phyloP scores from a whole-genome alignment of 495 filamentous ascomycete genomes.

The Xylaria bambusicola region DNA sequence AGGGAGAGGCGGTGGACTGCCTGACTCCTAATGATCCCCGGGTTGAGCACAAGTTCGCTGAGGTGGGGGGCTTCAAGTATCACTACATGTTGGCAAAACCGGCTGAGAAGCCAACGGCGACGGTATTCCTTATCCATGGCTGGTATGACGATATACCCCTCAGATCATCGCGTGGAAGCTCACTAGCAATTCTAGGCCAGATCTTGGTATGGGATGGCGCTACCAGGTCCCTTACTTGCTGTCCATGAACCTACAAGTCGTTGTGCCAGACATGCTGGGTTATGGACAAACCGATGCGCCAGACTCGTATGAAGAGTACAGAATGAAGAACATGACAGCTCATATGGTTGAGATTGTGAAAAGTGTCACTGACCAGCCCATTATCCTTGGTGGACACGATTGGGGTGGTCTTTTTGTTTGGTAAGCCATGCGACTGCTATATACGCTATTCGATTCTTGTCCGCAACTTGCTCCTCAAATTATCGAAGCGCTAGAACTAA shows the following conservation, averaged over 20 bases:
- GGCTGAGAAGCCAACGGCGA: conserved; percentile 53
- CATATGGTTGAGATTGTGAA: conserved; percentile 68
- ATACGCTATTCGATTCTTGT: conserved; percentile 2
- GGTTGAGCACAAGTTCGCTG: conserved; percentile 60
- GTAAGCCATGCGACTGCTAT: conserved; percentile 30
- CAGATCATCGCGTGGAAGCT: conserved; percentile 1
- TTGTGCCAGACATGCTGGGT: conserved; percentile 79
- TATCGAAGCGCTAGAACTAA: background rate
- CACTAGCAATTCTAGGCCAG: conserved; percentile 44
- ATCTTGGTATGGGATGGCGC: conserved; percentile 74
- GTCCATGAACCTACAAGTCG: conserved; percentile 65
- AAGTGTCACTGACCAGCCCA: conserved; percentile 29
- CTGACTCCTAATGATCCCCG: conserved; percentile 65
- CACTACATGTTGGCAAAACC: conserved; percentile 70
- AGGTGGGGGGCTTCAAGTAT: conserved; percentile 66
- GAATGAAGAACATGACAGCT: conserved; percentile 66
- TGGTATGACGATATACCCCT: conserved; percentile 47
- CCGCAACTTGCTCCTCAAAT: conserved; percentile 44
- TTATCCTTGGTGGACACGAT: conserved; percentile 79
- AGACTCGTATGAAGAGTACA: conserved; percentile 57
- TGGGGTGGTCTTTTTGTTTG: conserved; percentile 67
- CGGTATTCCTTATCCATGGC: conserved; percentile 62
- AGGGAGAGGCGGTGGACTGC: conserved; percentile 56
- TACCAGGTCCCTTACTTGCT: conserved; percentile 80
- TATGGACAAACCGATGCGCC: conserved; percentile 74